Evolutionary conservation across 179 eudicot species (phyloP).

Genomic region (Silene noctiflora): DNA sequence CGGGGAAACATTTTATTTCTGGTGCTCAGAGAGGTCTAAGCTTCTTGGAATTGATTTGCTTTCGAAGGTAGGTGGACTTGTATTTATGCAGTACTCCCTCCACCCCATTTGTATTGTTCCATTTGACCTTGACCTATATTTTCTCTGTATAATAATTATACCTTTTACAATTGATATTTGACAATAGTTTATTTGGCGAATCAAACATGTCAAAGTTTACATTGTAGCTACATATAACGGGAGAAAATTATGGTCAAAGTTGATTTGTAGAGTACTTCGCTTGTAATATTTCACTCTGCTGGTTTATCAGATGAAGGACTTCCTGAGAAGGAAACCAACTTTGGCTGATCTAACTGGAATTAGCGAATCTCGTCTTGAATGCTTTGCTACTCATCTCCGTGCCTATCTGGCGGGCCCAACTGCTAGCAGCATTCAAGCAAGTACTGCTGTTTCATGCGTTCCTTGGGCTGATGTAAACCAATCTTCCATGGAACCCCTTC

Average conservation of each 20-base stretch:
- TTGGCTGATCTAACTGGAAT: constrained; percentile 81
- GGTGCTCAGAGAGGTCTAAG: constrained; percentile 85
- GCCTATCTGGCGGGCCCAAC: constrained; percentile 59
- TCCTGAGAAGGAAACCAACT: constrained; percentile 65
- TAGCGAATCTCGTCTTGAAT: constrained; percentile 78
- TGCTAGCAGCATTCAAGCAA: constrained; percentile 34
- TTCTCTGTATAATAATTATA: neutral
- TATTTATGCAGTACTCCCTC: neutral
- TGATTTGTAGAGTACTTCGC: neutral
- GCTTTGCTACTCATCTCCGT: constrained; percentile 70
- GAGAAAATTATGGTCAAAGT: neutral
- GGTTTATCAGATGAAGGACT: constrained; percentile 63
- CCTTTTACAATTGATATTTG: neutral
- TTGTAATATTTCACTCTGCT: constrained; percentile 7
- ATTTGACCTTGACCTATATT: neutral
- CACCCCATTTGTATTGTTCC: neutral
- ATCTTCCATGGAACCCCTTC: constrained; percentile 28
- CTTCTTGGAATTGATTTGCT: constrained; percentile 75
- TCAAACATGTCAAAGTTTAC: neutral
- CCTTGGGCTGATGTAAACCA: constrained; percentile 24
- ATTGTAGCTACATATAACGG: neutral
- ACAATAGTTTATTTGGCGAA: neutral
- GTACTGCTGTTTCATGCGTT: constrained; percentile 21
- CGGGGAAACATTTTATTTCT: constrained; percentile 54
- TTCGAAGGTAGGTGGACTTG: constrained; percentile 47